Percentiles rank a stretch among this genome's conserved stretches.
Evolutionary conservation across 2,329 filamentous ascomycete genomes (phyloP).

Genomic region (Pseudomassariella vexata): DNA sequence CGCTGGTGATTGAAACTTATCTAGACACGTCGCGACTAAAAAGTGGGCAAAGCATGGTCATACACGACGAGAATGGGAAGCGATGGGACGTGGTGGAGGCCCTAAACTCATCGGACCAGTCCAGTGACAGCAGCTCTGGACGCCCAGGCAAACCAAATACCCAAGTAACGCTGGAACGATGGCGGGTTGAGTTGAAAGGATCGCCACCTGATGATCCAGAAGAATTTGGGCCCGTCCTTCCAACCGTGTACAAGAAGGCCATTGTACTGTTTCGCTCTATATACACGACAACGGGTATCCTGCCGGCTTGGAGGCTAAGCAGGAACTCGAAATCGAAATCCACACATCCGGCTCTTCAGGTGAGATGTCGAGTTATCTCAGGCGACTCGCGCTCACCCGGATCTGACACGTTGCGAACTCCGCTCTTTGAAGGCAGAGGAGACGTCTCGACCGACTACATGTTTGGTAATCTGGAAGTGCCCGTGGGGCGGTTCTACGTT

Average conservation of each 20-base stretch:
- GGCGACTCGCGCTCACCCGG: conserved; percentile 49
- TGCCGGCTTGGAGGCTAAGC: conserved; percentile 81
- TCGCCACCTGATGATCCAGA: conserved; percentile 39
- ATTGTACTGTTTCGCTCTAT: conserved; percentile 91
- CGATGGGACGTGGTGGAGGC: conserved; percentile 88
- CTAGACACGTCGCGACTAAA: conserved; percentile 75
- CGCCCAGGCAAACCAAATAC: conserved; percentile 43
- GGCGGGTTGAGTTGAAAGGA: conserved; percentile 77
- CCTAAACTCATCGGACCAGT: conserved; percentile 58
- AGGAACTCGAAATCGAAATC: conserved; percentile 68
- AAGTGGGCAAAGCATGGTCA: conserved; percentile 79
- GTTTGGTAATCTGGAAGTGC: conserved; percentile 81
- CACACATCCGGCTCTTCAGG: conserved; percentile 60
- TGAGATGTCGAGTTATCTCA: conserved; percentile 74
- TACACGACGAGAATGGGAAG: conserved; percentile 84
- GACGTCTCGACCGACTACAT: conserved; percentile 69
- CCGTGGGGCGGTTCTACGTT: conserved; percentile 76
- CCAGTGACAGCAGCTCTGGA: conserved; percentile 38
- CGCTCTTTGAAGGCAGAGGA: conserved; percentile 58
- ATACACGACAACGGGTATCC: conserved; percentile 72
- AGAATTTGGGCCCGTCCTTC: conserved; percentile 60
- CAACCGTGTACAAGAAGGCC: conserved; percentile 93
- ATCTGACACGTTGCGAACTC: conserved; percentile 64
- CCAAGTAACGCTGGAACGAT: conserved; percentile 84
- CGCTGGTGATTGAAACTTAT: conserved; percentile 86